Evolutionary conservation across 768 basidiomycete genomes (phyloP).

Genomic region (Mrakia blollopis): DNA sequence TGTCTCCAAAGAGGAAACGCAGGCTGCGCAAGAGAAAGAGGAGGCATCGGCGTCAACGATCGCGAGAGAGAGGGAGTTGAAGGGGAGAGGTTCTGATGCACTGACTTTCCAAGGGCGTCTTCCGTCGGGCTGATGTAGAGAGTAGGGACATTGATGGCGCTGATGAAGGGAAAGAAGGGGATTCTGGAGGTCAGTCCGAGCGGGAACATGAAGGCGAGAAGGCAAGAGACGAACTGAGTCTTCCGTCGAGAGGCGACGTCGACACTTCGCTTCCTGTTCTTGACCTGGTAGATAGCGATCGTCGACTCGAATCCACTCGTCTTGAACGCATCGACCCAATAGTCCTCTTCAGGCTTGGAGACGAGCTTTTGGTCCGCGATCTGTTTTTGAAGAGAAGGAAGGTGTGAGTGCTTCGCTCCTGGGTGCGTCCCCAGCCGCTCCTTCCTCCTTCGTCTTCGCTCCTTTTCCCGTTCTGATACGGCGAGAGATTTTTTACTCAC

Average conservation of each 20-base stretch:
- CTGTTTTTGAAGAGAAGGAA: background rate
- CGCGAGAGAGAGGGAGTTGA: too few relatives aligned
- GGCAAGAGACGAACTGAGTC: too few relatives aligned
- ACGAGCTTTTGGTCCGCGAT: conserved; percentile 7
- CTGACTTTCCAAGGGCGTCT: conserved; percentile 15
- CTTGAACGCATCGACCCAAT: conserved; percentile 9
- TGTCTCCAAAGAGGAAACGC: background rate
- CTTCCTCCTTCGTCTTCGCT: too few relatives aligned
- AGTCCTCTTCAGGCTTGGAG: background rate
- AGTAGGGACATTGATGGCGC: background rate
- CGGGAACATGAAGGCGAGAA: too few relatives aligned
- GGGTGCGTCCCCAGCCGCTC: too few relatives aligned
- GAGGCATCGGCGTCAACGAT: background rate
- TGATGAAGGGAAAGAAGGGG: background rate
- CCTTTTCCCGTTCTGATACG: too few relatives aligned
- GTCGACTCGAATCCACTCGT: conserved; percentile 3
- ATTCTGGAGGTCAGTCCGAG: too few relatives aligned
- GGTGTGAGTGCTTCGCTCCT: too few relatives aligned
- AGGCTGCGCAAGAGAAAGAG: background rate
- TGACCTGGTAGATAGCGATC: conserved; percentile 12
- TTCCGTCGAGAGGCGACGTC: too few relatives aligned
- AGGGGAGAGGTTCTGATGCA: background rate
- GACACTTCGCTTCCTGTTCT: background rate
- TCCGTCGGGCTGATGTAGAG: conserved; percentile 9
- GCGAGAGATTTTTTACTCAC: background rate